Evolutionary conservation across 352 stramenopile species (phyloP).

Genomic region (Elongisporangium undulatum): DNA sequence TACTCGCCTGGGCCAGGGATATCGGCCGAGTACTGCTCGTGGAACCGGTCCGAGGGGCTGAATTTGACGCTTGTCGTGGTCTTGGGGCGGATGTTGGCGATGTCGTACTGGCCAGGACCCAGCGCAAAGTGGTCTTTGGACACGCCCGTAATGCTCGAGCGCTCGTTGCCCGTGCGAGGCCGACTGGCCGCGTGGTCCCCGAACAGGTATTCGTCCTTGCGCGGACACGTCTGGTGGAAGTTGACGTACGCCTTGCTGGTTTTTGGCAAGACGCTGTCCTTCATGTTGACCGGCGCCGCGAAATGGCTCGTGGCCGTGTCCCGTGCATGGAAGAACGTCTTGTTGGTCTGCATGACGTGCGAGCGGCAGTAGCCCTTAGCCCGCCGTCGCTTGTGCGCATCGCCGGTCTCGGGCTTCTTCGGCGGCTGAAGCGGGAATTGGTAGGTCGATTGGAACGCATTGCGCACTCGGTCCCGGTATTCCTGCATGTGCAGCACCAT

Average conservation of each 20-base stretch:
- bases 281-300: conserved; percentile 11
- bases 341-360: conserved; percentile 33
- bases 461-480: conserved; percentile 40
- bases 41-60: conserved; percentile 54
- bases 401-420: background rate
- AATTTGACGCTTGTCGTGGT: conserved; percentile 42
- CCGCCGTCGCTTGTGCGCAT: conserved; percentile 11
- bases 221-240: conserved; percentile 39
- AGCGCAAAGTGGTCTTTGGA: conserved; percentile 44
- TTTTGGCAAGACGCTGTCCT: conserved; percentile 21
- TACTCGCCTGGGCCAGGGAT: conserved; percentile 48
- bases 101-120: conserved; percentile 55
- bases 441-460: conserved; percentile 47
- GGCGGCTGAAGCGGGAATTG: conserved; percentile 22
- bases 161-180: conserved; percentile 10
- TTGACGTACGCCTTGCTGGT: conserved; percentile 29
- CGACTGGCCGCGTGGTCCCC: conserved; percentile 9
- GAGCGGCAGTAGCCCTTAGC: conserved; percentile 31
- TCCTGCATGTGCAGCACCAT: conserved; percentile 60
- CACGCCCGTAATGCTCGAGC: conserved; percentile 10
- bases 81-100: conserved; percentile 15
- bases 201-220: conserved; percentile 31
- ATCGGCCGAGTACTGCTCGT: conserved; percentile 33
- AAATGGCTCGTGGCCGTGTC: conserved; percentile 7
- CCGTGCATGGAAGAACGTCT: conserved; percentile 22